phyloP scores from a whole-genome alignment of 148 eudicot genomes.

The Nyssa sinensis region DNA sequence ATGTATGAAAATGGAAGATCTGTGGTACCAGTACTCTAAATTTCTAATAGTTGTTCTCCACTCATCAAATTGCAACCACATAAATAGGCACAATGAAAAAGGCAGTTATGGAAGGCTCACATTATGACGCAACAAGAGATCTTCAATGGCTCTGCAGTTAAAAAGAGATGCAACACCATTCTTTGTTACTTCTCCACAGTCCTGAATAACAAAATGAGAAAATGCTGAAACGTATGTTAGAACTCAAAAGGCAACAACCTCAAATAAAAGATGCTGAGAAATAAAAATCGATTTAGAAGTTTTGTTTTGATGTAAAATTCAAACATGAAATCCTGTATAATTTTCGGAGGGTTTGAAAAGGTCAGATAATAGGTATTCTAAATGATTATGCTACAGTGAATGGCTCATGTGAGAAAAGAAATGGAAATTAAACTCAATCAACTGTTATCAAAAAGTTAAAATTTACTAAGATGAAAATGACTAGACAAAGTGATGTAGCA shows the following conservation, averaged over 20 bases:
- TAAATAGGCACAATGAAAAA: not conserved
- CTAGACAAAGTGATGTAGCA: not conserved
- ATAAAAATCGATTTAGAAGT: not conserved
- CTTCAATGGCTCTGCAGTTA: conserved; percentile 74
- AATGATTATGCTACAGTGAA: not conserved
- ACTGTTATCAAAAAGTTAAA: not conserved
- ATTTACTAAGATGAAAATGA: not conserved
- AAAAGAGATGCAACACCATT: conserved; percentile 55
- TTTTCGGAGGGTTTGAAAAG: not conserved
- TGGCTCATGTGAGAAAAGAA: conserved; percentile 2
- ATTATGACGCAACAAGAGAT: conserved; percentile 73
- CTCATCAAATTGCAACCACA: not conserved
- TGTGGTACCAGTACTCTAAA: no score
- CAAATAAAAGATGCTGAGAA: not conserved
- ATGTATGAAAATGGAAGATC: not conserved
- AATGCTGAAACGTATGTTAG: not conserved
- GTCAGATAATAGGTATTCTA: not conserved
- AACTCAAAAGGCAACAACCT: conserved; percentile 11
- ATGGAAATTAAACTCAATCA: not conserved
- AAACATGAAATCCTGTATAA: not conserved
- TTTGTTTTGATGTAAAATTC: not conserved
- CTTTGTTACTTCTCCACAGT: conserved; percentile 76
- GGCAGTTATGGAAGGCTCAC: conserved; percentile 42
- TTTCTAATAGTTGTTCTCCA: no score
- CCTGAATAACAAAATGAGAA: conserved; percentile 44